Evolutionary conservation across 2,329 filamentous ascomycete genomes (phyloP), one percentile per base, ranked within the genome.

Genomic region (Capronia epimyces): DNA sequence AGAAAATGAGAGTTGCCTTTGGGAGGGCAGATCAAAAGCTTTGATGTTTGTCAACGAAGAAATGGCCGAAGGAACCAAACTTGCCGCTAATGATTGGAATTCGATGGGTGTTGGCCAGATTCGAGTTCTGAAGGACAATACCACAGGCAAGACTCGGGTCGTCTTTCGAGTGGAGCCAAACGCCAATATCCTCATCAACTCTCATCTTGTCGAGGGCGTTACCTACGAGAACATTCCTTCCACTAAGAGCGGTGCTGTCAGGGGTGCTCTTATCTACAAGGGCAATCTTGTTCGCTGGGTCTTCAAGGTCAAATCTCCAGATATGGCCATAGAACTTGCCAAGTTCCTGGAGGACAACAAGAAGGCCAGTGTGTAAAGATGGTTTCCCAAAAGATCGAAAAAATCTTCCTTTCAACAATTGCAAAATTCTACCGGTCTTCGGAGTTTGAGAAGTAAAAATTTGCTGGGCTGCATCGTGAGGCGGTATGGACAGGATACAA

Each of bases 81-180:
- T 65, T 43, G 49, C 40, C 10, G 27, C 48, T 13, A 76, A 75
- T 61, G 70, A 69, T 1, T 94, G 86, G 86, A 71, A 76, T 24
- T 81, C 77, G 0, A 80, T 84, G 65, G 88, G 87, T 39, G 72
- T 87, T 6, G 89, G 89, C 0, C 77, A 80, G 9, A 71, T 90
- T 46, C 83, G 86, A 32, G 65, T 95, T 12, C 73, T 94, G 55
- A 84, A 85, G 67, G 78, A 91, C 71, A 86, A 87, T 65, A 75
- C 76, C 13, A 87, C 82, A 0, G 80, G 79, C 16, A 75, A 77
- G 22, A 78, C 83, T 3, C 81, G 88, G 34, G 71, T 93, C 40
- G 70, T 94, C 16, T 70, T 90, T 55, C 81, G 88, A 43, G 80
- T 81, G n/a, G 85, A 89, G 57, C 86, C 87, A 0, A 78, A 82